phyloP scores from a whole-genome alignment of 2,329 filamentous ascomycete species.

The Colletotrichum tabaci region DNA sequence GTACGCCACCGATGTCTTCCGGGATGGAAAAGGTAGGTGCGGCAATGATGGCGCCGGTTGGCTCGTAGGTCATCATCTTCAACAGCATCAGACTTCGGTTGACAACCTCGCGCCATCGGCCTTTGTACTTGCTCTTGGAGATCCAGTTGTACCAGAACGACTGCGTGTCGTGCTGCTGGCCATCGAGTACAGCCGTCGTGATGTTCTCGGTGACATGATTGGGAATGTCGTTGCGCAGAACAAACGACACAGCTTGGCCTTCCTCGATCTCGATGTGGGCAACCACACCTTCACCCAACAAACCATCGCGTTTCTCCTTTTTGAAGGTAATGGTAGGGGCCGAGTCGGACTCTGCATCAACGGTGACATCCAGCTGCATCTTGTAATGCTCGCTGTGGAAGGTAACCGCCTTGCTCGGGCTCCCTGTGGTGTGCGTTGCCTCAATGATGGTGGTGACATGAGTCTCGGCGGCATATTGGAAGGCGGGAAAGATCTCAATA shows the following conservation, averaged over 20 bases:
- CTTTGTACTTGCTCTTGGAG: conserved; percentile 77
- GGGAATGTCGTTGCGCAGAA: conserved; percentile 74
- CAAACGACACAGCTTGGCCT: conserved; percentile 78
- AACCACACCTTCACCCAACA: conserved; percentile 74
- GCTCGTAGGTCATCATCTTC: conserved; percentile 84
- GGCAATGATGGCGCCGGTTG: conserved; percentile 83
- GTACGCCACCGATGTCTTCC: conserved; percentile 77
- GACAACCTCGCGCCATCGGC: conserved; percentile 81
- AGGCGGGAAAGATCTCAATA: conserved; percentile 80
- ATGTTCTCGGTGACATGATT: conserved; percentile 72
- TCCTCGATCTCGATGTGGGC: conserved; percentile 73
- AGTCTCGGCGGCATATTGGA: conserved; percentile 76
- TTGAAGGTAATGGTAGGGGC: conserved; percentile 68
- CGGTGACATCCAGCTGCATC: conserved; percentile 77
- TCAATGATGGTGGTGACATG: conserved; percentile 73
- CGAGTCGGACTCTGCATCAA: conserved; percentile 69
- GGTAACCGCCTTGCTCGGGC: conserved; percentile 71
- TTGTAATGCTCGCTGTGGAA: conserved; percentile 73
- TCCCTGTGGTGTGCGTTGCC: conserved; percentile 56
- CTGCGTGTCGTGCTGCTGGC: conserved; percentile 78
- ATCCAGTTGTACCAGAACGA: conserved; percentile 83
- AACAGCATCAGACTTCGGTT: conserved; percentile 80
- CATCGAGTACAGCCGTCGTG: conserved; percentile 70
- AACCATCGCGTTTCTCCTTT: conserved; percentile 65
- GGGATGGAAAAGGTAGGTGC: conserved; percentile 84